A percentile compares a stretch with the other conserved stretches of the same genome.
These are phyloP conservation scores for Dicorynia guianensis DNA, from an alignment of 306 rosid species.

Conservation along the genomic window DNA sequence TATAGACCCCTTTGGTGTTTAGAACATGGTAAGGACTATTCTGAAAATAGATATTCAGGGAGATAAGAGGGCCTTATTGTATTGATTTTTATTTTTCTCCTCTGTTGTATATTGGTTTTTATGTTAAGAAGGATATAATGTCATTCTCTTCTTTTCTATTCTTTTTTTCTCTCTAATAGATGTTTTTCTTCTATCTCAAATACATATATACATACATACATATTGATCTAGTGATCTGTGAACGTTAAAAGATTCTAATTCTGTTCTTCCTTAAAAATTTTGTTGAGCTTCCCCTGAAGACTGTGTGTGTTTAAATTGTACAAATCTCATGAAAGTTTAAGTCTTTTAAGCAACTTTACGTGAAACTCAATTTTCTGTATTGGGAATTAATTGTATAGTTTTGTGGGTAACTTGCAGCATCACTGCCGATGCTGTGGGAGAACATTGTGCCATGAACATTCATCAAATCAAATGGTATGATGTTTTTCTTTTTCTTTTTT, in stretches of 20 bases:
- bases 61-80: too few relatives aligned
- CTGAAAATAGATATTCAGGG: too few relatives aligned
- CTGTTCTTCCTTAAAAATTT: neutral
- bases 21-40: too few relatives aligned
- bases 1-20: too few relatives aligned
- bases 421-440: slow-evolving; percentile 96
- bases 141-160: too few relatives aligned
- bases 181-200: too few relatives aligned
- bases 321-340: neutral
- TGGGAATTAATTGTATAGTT: slow-evolving; percentile 34
- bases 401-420: slow-evolving; percentile 64
- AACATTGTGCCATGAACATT: slow-evolving; percentile 92
- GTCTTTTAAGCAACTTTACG: neutral
- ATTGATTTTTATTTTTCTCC: too few relatives aligned
- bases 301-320: neutral
- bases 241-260: neutral
- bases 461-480: slow-evolving; percentile 78
- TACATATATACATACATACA: too few relatives aligned
- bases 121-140: too few relatives aligned
- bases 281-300: neutral
- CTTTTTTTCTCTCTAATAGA: too few relatives aligned
- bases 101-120: too few relatives aligned
- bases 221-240: slow-evolving; percentile 22
- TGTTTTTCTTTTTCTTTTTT: neutral
- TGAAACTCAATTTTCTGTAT: slow-evolving; percentile 20